Percentiles rank a stretch among this genome's conserved stretches.
These are phyloP conservation scores for Pochonia chlamydosporia DNA, from an alignment of 2,329 filamentous ascomycete species.

Conservation along the genomic window DNA sequence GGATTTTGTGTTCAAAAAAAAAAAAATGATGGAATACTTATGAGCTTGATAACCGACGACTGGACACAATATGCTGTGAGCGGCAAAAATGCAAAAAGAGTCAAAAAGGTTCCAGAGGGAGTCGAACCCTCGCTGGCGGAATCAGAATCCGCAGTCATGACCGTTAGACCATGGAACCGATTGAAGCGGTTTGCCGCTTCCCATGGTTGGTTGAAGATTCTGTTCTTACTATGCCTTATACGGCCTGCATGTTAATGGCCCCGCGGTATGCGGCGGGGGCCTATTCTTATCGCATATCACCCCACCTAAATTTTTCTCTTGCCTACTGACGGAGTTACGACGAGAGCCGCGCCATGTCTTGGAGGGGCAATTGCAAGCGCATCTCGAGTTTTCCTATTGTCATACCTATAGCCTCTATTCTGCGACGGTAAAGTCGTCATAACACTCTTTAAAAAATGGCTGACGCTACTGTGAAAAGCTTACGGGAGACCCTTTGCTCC, in stretches of 20 bases:
- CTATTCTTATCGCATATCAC: conserved; percentile 15
- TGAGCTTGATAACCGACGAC: no score
- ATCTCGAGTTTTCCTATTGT: neutral
- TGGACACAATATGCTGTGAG: no score
- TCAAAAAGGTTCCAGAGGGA: conserved; percentile 26
- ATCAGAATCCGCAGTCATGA: conserved; percentile 31
- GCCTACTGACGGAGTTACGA: conserved; percentile 2
- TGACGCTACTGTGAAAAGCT: conserved; percentile 47
- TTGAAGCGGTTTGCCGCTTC: conserved; percentile 20
- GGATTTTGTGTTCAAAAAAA: no score
- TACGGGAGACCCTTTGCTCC: conserved; percentile 72
- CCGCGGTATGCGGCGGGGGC: neutral
- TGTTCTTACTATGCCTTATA: conserved; percentile 1
- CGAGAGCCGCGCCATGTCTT: neutral
- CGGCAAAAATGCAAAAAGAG: conserved; percentile 8
- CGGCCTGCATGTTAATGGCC: neutral
- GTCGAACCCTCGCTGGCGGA: conserved; percentile 32
- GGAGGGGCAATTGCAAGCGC: conserved; percentile 7
- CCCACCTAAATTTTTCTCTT: conserved; percentile 32
- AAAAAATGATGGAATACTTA: neutral
- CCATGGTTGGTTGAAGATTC: conserved; percentile 10
- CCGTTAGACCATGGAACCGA: conserved; percentile 30
- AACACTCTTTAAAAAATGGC: conserved; percentile 12
- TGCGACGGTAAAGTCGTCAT: neutral
- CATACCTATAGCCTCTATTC: neutral